Evolutionary conservation across 805 yeast genomes (phyloP), one percentile per base, ranked within the genome.

Genomic region (Candida gorgasii): DNA sequence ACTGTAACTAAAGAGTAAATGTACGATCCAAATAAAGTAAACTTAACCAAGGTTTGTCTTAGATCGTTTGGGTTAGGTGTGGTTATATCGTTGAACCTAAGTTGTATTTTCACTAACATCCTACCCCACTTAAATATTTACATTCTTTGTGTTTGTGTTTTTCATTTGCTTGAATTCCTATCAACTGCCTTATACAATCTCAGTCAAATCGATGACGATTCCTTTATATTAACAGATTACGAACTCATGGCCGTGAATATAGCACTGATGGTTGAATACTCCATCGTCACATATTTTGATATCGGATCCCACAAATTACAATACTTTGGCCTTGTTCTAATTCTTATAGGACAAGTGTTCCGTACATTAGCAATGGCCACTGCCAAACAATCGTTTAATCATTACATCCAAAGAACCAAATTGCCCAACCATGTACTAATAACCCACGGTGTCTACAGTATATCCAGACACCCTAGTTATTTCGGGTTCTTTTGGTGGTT

Each of bases 401-500:
- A 93, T 62, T 63, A 81, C 32, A 78, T 93, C 1, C 88, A 82
- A 36, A 60, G 75, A 2, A 58, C 64, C 13, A 80, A 75, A 40
- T 60, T 67, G 23, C 51, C 62, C 0, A 75, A 75, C 41, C 99
- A 93, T 59, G 63, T 51, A 8, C 69, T 93, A 32, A 83, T 93
- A 9, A 87, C 88, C 0, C 51, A 62, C 8, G 98, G 97, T 0
- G 66, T 92, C 3, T 93, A 92, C 61, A 44, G 70, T 1, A 49
- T 63, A 18, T 64, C 78, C 12, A 73, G 99, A 47, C 99, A 93
- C 60, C 99, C 99, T 5, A 83, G 95, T 36, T 93, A 93, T 62
- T 75, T 81, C 30, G 99, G 97, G 0, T 93, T 86, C 60, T 90
- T 81, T 57, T 81, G 89, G 79, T 93, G 98, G 97, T 92, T 95